phyloP scores from a whole-genome alignment of 129 eudicot genomes.

The Helichrysum umbraculigerum region DNA sequence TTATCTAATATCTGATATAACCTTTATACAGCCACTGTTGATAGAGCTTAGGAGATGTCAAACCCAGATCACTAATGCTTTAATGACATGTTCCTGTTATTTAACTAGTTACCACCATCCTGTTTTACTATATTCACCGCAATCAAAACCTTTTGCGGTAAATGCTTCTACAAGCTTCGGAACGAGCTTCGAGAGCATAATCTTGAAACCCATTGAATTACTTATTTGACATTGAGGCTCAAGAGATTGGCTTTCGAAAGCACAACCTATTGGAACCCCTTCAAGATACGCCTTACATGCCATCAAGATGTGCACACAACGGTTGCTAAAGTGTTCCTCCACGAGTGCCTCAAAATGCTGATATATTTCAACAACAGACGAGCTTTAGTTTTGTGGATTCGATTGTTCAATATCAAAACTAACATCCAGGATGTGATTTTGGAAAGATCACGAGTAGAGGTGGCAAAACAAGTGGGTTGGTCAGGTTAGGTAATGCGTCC shows the following conservation, averaged over 20 bases:
- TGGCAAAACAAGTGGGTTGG: background rate
- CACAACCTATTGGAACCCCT: conserved; percentile 71
- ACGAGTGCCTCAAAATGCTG: conserved; percentile 91
- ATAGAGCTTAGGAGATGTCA: background rate
- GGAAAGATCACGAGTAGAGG: background rate
- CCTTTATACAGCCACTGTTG: conserved; percentile 6
- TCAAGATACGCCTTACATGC: conserved; percentile 82
- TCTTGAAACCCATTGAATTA: conserved; percentile 89
- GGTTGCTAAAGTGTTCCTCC: conserved; percentile 65
- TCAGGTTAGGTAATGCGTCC: background rate
- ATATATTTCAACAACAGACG: conserved; percentile 15
- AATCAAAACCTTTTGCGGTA: conserved; percentile 59
- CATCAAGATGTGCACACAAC: conserved; percentile 45
- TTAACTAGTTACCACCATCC: conserved; percentile 17
- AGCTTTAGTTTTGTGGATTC: conserved; percentile 2
- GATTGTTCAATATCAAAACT: background rate
- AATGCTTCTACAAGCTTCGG: conserved; percentile 88
- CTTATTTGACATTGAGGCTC: conserved; percentile 42
- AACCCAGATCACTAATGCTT: background rate
- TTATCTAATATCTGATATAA: too few relatives aligned
- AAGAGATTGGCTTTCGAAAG: conserved; percentile 27
- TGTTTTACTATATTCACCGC: conserved; percentile 37
- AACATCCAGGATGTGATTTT: background rate
- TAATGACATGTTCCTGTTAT: conserved; percentile 14
- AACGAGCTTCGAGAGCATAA: conserved; percentile 76